Evolutionary conservation across 176 grass and related monocot species (phyloP).

Genomic region (Pontederia crassipes): DNA sequence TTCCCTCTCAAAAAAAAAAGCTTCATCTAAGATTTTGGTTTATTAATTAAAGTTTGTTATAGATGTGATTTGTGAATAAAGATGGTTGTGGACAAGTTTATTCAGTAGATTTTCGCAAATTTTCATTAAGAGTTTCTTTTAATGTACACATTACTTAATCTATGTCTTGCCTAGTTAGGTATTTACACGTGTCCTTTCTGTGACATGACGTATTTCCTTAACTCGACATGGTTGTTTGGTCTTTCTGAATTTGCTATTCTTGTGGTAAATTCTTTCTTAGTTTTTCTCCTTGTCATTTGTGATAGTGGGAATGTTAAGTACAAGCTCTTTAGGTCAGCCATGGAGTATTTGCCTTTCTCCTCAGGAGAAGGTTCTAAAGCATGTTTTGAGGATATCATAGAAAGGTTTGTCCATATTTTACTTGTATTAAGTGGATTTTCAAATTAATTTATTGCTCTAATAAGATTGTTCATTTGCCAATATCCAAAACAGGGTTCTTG

Average conservation of each 20-base stretch:
- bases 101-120: no score
- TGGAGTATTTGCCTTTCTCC: conserved; percentile 88
- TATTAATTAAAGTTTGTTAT: no score
- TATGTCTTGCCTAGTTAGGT: background rate
- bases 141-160: background rate
- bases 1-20: no score
- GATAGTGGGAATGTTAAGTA: conserved; percentile 73
- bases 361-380: conserved; percentile 49
- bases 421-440: conserved; percentile 11
- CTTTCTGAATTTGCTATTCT: background rate
- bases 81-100: no score
- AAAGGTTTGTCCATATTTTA: conserved; percentile 48
- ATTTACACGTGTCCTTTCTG: no score
- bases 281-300: conserved; percentile 13
- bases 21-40: no score
- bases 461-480: background rate
- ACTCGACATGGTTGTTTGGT: background rate
- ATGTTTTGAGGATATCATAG: conserved; percentile 92
- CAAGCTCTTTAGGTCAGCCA: conserved; percentile 82
- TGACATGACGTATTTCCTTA: background rate
- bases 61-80: no score
- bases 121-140: no score
- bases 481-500: conserved; percentile 57
- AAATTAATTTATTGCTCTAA: conserved; percentile 4
- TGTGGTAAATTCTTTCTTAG: background rate